These are phyloP conservation scores for Termitomyces sp. DNA, from an alignment of 768 basidiomycete genomes.

Conservation along the genomic window DNA sequence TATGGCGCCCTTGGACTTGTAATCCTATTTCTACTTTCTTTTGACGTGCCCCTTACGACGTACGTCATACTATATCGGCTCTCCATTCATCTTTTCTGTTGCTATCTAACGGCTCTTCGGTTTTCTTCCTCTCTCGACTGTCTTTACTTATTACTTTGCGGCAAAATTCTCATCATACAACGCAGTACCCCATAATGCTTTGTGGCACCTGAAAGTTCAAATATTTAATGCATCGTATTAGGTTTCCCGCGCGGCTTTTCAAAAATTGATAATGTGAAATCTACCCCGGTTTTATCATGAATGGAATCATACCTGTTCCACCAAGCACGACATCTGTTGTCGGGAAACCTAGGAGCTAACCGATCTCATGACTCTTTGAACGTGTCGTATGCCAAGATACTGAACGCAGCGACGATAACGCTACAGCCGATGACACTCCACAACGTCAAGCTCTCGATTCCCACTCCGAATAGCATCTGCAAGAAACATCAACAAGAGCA, in stretches of 20 bases:
- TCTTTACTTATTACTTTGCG: conserved; percentile 10
- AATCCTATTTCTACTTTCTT: conserved; percentile 29
- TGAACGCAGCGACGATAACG: conserved; percentile 80
- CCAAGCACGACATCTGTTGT: neutral
- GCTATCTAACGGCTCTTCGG: conserved; percentile 30
- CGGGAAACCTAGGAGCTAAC: neutral
- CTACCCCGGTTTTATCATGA: neutral
- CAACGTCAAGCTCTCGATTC: conserved; percentile 52
- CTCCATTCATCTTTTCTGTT: conserved; percentile 23
- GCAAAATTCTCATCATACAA: conserved; percentile 12
- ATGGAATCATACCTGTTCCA: neutral
- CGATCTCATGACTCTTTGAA: conserved; percentile 25
- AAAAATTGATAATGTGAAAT: neutral
- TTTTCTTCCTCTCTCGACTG: conserved; percentile 4
- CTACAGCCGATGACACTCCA: conserved; percentile 76
- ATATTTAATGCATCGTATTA: conserved; percentile 6
- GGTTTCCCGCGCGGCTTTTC: neutral
- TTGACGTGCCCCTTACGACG: conserved; percentile 2
- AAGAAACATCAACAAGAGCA: neutral
- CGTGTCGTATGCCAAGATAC: conserved; percentile 72
- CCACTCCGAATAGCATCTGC: conserved; percentile 56
- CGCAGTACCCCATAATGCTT: conserved; percentile 16
- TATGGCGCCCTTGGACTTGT: conserved; percentile 29
- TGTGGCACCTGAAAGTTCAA: conserved; percentile 3
- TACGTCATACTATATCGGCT: conserved; percentile 15